These are phyloP conservation scores for Fusarium falciforme DNA, from an alignment of 2,329 filamentous ascomycete genomes.

Conservation along the genomic window DNA sequence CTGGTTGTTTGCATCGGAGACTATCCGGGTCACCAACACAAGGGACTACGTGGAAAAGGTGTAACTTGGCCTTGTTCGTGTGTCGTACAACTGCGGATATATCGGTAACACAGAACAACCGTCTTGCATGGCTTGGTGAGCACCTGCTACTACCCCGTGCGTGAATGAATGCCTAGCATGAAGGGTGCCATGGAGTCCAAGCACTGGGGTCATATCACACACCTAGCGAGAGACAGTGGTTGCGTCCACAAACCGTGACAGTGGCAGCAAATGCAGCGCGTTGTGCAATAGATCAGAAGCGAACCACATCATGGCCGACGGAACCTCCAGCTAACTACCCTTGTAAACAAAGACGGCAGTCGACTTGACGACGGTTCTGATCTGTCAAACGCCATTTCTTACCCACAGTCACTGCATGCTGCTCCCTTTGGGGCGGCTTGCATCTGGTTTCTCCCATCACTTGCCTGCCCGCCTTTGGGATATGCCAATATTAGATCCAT, in stretches of 20 bases:
- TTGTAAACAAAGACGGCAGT: constrained; percentile 12
- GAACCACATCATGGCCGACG: constrained; percentile 25
- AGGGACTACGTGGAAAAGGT: background rate
- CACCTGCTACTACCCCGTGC: constrained; percentile 16
- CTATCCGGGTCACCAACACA: background rate
- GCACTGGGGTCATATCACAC: constrained; percentile 12
- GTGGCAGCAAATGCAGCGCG: constrained; percentile 9
- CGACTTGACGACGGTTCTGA: constrained; percentile 25
- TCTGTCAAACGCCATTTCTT: constrained; percentile 29
- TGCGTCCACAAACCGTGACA: constrained; percentile 3
- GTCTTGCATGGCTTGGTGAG: constrained; percentile 31
- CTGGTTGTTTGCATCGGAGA: background rate
- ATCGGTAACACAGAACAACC: constrained; percentile 11
- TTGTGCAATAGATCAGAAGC: constrained; percentile 22
- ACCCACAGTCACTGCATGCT: constrained; percentile 25
- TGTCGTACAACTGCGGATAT: background rate
- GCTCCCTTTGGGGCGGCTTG: constrained; percentile 7
- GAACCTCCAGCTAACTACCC: background rate
- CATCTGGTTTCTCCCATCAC: constrained; percentile 26
- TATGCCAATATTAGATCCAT: constrained; percentile 19
- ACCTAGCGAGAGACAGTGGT: background rate
- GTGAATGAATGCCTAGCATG: constrained; percentile 9
- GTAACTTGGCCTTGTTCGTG: background rate
- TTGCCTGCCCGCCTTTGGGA: constrained; percentile 1
- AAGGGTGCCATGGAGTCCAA: background rate